These are phyloP conservation scores for Paracorniculantispora psalliotae DNA, from an alignment of 2,329 filamentous ascomycete genomes.

Conservation along the genomic window DNA sequence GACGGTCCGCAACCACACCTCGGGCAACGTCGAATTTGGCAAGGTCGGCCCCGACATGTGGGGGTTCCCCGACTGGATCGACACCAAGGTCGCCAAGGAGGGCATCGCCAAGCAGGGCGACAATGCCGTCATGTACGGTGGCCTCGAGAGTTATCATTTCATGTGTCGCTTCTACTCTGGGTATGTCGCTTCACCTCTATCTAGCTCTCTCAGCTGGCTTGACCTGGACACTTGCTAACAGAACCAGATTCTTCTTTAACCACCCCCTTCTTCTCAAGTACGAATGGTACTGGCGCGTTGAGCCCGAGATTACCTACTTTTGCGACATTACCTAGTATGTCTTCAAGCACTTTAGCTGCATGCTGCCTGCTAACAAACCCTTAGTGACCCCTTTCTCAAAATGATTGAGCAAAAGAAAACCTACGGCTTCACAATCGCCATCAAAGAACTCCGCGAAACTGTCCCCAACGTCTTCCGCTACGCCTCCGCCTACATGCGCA, in stretches of 20 bases:
- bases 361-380: no score
- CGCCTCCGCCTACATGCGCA: conserved; percentile 93
- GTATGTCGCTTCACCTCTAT: conserved; percentile 46
- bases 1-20: conserved; percentile 85
- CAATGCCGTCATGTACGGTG: conserved; percentile 97
- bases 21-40: conserved; percentile 81
- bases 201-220: not conserved
- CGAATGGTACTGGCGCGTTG: conserved; percentile 99
- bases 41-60: conserved; percentile 88
- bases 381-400: conserved; percentile 88
- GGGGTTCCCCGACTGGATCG: conserved; percentile 96
- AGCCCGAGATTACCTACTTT: conserved; percentile 99
- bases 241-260: conserved; percentile 82
- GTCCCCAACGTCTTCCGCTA: conserved; percentile 99
- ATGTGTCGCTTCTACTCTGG: conserved; percentile 99
- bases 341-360: no score
- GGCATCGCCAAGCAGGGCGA: conserved; percentile 96
- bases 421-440: conserved; percentile 97
- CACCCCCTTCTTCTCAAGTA: conserved; percentile 93
- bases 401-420: conserved; percentile 96
- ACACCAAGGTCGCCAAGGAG: conserved; percentile 88
- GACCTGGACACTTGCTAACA: conserved; percentile 19
- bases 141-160: conserved; percentile 96
- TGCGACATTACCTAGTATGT: conserved; percentile 97
- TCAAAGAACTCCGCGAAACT: conserved; percentile 95